These are phyloP conservation scores for Coemansia sp. DNA, from an alignment of 192 early-diverging fungal species.

Conservation along the genomic window DNA sequence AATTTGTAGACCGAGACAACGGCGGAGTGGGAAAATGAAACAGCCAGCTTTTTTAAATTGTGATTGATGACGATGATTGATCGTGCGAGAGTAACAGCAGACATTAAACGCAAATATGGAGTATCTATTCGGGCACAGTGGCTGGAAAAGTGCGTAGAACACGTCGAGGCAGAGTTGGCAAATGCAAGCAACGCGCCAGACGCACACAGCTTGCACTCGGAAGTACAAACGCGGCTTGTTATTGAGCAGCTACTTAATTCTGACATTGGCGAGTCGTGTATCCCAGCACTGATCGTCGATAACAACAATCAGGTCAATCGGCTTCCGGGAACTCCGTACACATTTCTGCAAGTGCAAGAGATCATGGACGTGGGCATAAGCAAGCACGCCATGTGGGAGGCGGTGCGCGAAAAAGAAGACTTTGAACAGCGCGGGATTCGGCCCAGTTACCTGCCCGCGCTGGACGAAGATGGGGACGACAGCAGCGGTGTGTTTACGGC, in stretches of 20 bases:
- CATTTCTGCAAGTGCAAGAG: constrained; percentile 42
- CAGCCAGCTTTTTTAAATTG: constrained; percentile 5
- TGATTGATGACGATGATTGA: constrained; percentile 32
- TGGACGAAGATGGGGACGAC: constrained; percentile 4
- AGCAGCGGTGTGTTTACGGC: constrained; percentile 16
- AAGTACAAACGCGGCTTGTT: constrained; percentile 37
- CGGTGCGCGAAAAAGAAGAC: constrained; percentile 44
- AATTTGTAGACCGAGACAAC: neutral
- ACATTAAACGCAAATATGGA: constrained; percentile 26
- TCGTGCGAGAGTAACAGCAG: constrained; percentile 14
- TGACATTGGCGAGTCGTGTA: constrained; percentile 42
- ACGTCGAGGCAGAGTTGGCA: constrained; percentile 30
- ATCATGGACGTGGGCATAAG: constrained; percentile 47
- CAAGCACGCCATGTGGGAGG: constrained; percentile 51
- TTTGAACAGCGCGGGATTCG: constrained; percentile 47
- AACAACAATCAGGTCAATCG: neutral
- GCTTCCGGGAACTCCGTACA: constrained; percentile 22
- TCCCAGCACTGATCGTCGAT: constrained; percentile 15
- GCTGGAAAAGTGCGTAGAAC: constrained; percentile 40
- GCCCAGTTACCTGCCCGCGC: constrained; percentile 40
- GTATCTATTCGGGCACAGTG: constrained; percentile 22
- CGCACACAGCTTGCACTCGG: constrained; percentile 12
- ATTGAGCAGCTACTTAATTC: constrained; percentile 44
- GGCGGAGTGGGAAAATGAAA: constrained; percentile 27
- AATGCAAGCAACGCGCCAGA: neutral